Conservation (phyloP, 768 basidiomycete genomes). For the Suillus alpinus region DNA sequence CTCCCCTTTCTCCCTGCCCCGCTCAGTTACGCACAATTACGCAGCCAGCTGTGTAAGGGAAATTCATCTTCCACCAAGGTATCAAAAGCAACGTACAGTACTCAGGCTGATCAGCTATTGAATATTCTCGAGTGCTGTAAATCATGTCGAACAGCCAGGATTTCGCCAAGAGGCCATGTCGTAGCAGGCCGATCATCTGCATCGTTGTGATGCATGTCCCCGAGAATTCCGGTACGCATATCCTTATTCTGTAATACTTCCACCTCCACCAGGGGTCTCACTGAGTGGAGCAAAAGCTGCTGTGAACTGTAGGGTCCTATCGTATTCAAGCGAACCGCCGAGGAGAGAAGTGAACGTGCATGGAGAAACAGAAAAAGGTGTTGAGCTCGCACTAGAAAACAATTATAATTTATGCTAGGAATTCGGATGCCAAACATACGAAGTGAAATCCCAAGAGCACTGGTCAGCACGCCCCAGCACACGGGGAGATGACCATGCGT, state of each 20-base stretch:
- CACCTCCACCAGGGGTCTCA: slow-evolving; percentile 62
- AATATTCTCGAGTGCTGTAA: slow-evolving; percentile 95
- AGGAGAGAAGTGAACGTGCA: slow-evolving; percentile 84
- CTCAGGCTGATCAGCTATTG: slow-evolving; percentile 56
- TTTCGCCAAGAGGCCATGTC: slow-evolving; percentile 96
- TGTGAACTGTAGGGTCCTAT: slow-evolving; percentile 93
- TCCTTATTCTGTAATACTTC: slow-evolving; percentile 45
- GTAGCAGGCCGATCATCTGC: slow-evolving; percentile 64
- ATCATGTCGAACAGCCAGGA: slow-evolving; percentile 87
- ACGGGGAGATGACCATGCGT: slow-evolving; percentile 81
- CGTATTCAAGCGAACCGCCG: slow-evolving; percentile 86
- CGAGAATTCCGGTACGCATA: slow-evolving; percentile 47
- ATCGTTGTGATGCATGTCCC: slow-evolving; percentile 17
- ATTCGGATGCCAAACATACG: slow-evolving; percentile 42
- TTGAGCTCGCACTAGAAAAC: slow-evolving; percentile 65
- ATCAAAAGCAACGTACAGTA: neutral
- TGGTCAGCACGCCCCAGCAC: slow-evolving; percentile 88
- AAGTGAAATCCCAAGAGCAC: slow-evolving; percentile 66
- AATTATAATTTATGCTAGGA: slow-evolving; percentile 5
- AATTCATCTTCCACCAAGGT: neutral
- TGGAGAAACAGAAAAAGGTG: slow-evolving; percentile 93
- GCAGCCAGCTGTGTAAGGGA: neutral
- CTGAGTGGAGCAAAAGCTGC: slow-evolving; percentile 74
- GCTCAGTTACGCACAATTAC: neutral
- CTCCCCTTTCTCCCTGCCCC: neutral